A percentile compares a stretch with the other conserved stretches of the same genome.
phyloP scores from a whole-genome alignment of 805 yeast genomes.

The Starmerella sp. region DNA sequence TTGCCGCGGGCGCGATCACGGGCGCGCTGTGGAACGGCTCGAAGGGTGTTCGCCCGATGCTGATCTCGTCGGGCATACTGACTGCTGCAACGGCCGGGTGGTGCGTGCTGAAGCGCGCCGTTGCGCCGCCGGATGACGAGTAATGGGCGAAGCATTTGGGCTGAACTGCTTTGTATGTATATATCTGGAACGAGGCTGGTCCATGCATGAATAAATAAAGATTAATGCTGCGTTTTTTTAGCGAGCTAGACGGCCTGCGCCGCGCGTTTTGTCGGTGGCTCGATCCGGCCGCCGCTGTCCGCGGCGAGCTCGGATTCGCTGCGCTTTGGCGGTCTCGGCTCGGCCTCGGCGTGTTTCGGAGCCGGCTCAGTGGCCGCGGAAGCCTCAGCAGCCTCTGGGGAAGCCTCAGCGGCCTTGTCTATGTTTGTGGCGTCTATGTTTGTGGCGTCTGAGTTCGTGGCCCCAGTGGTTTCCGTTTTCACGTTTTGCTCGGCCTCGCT shows the following conservation, averaged over 20 bases:
- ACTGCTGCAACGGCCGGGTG: constrained; percentile 87
- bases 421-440: too few species aligned
- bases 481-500: constrained; percentile 3
- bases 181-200: background rate
- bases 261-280: background rate
- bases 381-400: too few species aligned
- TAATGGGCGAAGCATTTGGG: background rate
- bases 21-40: constrained; percentile 87
- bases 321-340: background rate
- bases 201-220: constrained; percentile 4
- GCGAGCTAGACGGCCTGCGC: background rate
- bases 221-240: background rate
- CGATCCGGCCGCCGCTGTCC: background rate
- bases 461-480: too few species aligned
- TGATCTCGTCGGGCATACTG: constrained; percentile 69
- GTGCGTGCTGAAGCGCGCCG: constrained; percentile 61
- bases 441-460: background rate
- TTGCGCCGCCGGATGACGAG: constrained; percentile 22
- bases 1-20: constrained; percentile 80
- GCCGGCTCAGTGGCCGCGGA: too few species aligned
- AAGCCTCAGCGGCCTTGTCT: too few species aligned
- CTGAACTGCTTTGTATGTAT: constrained; percentile 4
- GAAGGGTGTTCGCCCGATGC: constrained; percentile 79
- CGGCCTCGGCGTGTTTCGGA: background rate
- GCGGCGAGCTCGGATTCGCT: background rate